A percentile compares a stretch with the other conserved stretches of the same genome.
Conservation (phyloP, 2,329 filamentous ascomycete species). For the Leptographium flavum region DNA sequence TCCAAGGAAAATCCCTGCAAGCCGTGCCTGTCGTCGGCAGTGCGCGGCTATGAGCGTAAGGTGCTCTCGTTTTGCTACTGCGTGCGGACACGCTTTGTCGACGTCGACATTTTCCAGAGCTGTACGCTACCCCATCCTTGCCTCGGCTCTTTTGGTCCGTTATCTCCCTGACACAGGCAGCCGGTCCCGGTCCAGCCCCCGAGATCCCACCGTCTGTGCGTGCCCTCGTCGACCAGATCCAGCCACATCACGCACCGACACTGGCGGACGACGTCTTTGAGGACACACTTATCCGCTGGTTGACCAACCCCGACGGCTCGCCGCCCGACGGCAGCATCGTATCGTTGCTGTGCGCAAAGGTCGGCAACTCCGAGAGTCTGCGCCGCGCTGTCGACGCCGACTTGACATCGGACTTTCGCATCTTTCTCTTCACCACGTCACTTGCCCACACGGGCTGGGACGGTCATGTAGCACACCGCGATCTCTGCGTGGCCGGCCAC, state of each 20-base stretch:
- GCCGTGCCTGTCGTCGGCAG: slow-evolving; percentile 15
- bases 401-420: slow-evolving; percentile 15
- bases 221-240: slow-evolving; percentile 7
- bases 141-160: background rate
- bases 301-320: slow-evolving; percentile 13
- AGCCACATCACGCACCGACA: slow-evolving; percentile 1
- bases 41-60: slow-evolving; percentile 14
- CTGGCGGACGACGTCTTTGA: slow-evolving; percentile 12
- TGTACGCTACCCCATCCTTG: background rate
- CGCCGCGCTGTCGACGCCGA: slow-evolving; percentile 10
- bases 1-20: slow-evolving; percentile 16
- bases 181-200: background rate
- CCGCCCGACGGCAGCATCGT: slow-evolving; percentile 17
- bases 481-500: slow-evolving; percentile 14
- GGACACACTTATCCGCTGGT: slow-evolving; percentile 15
- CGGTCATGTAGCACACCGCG: slow-evolving; percentile 8
- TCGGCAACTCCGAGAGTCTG: slow-evolving; percentile 12
- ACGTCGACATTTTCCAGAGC: slow-evolving; percentile 16
- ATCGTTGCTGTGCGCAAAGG: slow-evolving; percentile 15
- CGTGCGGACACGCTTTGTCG: slow-evolving; percentile 15
- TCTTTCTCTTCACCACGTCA: slow-evolving; percentile 17
- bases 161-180: background rate
- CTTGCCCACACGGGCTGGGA: slow-evolving; percentile 14
- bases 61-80: slow-evolving; percentile 18
- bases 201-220: slow-evolving; percentile 8